Conservation (phyloP, 1,284 basidiomycete species). For the Grifola frondosa region DNA sequence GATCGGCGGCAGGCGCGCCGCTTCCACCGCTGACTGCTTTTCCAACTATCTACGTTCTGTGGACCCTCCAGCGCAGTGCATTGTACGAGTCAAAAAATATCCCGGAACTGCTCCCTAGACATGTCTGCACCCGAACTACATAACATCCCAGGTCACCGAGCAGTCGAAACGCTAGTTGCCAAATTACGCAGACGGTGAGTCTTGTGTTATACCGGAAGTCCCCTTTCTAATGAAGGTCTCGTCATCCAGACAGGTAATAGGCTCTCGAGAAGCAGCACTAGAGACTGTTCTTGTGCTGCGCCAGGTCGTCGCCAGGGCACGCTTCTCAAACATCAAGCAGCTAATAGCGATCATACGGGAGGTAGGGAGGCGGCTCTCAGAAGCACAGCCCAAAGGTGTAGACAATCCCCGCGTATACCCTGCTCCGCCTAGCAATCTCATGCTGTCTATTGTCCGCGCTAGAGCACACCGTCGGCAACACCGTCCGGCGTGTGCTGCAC, state of each 20-base stretch:
- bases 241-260: conserved; percentile 74
- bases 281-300: conserved; percentile 88
- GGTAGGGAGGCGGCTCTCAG: conserved; percentile 79
- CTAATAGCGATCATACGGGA: conserved; percentile 79
- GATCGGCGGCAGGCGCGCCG: too few relatives aligned
- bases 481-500: conserved; percentile 87
- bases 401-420: conserved; percentile 2
- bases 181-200: conserved; percentile 31
- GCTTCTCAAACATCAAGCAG: conserved; percentile 86
- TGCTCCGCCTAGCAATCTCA: conserved; percentile 3
- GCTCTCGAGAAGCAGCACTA: conserved; percentile 84
- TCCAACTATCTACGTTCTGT: too few relatives aligned
- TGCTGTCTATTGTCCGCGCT: not conserved
- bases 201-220: not conserved
- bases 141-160: conserved; percentile 24
- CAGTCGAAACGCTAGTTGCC: conserved; percentile 29
- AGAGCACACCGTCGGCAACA: conserved; percentile 96
- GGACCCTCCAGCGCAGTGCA: too few relatives aligned
- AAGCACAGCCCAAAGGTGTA: conserved; percentile 91
- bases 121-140: conserved; percentile 22
- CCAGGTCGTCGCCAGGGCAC: conserved; percentile 85
- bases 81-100: too few relatives aligned
- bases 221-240: not conserved
- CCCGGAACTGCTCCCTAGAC: too few relatives aligned
- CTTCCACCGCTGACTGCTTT: too few relatives aligned